phyloP scores from a whole-genome alignment of 306 rosid genomes.

The Ceratonia siliqua region DNA sequence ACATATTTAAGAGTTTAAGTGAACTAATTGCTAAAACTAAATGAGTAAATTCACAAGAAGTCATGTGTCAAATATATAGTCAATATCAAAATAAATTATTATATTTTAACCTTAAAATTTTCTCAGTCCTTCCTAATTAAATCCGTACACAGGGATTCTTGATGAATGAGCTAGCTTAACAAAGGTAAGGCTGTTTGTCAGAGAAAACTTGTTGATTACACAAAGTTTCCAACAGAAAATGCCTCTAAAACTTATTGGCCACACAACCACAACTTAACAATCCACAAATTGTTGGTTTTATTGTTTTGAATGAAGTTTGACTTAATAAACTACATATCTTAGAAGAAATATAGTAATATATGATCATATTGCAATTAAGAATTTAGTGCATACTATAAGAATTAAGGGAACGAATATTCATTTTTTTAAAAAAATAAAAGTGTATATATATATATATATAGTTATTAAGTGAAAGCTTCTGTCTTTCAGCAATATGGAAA shows the following conservation, averaged over 20 bases:
- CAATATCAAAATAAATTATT: too few relatives aligned
- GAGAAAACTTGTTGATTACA: conserved; percentile 28
- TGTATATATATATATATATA: too few relatives aligned
- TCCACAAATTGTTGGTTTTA: conserved; percentile 17
- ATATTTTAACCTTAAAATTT: background rate
- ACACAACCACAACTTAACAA: conserved; percentile 23
- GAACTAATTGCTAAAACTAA: too few relatives aligned
- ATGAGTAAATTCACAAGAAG: too few relatives aligned
- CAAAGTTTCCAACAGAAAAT: conserved; percentile 32
- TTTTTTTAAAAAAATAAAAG: background rate
- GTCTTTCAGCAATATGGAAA: background rate
- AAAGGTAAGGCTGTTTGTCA: conserved; percentile 22
- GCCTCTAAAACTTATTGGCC: conserved; percentile 15
- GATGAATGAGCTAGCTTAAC: background rate
- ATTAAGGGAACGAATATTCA: background rate
- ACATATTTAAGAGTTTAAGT: too few relatives aligned
- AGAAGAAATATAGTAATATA: too few relatives aligned
- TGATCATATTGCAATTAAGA: too few relatives aligned
- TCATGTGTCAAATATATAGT: too few relatives aligned
- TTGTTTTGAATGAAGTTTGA: conserved; percentile 8
- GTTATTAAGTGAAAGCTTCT: background rate
- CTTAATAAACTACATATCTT: background rate
- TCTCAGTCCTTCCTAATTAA: background rate
- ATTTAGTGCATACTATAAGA: background rate
- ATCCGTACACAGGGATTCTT: background rate